phyloP scores from a whole-genome alignment of 345 rosid genomes.

The Salix udensis region DNA sequence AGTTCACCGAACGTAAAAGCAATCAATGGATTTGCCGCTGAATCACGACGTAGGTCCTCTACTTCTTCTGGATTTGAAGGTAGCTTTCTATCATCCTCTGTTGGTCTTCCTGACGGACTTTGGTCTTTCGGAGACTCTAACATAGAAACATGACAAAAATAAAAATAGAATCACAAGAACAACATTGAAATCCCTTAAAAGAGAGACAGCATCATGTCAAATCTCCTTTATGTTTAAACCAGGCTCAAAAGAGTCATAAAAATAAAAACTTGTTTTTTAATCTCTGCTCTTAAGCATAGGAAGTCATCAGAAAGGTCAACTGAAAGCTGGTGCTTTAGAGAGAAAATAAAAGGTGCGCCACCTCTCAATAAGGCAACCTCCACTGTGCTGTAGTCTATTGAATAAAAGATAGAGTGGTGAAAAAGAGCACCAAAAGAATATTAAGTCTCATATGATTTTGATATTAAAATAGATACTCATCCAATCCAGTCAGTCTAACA shows the following conservation, averaged over 20 bases:
- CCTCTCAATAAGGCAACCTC: background rate
- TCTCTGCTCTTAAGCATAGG: background rate
- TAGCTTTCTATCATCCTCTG: conserved; percentile 48
- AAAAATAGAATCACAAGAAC: conserved; percentile 5
- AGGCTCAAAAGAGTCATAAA: background rate
- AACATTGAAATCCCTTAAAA: background rate
- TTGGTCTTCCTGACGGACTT: conserved; percentile 36
- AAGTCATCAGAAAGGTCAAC: background rate
- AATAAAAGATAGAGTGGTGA: background rate
- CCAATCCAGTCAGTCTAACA: background rate
- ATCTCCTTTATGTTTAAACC: background rate
- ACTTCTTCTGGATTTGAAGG: conserved; percentile 97
- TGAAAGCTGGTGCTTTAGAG: background rate
- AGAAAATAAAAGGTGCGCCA: background rate
- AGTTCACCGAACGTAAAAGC: conserved; percentile 81
- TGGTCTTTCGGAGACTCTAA: conserved; percentile 64
- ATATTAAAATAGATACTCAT: background rate
- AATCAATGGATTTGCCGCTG: conserved; percentile 71
- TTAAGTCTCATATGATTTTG: background rate
- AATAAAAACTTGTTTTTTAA: background rate
- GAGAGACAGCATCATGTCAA: background rate
- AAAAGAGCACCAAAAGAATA: background rate
- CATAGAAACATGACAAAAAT: background rate
- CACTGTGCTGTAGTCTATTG: background rate
- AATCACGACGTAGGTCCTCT: conserved; percentile 79